Evolutionary conservation across 805 yeast genomes (phyloP).

Genomic region (Nakazawaea sp.): DNA sequence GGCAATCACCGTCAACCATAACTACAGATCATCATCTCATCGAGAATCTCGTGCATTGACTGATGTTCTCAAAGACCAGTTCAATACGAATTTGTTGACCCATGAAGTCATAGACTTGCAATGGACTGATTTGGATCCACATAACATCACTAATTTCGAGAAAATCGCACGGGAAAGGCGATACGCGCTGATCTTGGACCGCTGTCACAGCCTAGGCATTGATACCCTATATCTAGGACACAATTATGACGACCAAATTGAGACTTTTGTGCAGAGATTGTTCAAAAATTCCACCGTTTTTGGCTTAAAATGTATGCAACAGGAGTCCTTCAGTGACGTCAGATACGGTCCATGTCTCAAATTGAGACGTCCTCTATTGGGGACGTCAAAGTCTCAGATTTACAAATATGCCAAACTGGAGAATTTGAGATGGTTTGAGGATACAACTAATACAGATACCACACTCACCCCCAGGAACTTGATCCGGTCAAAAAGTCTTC

Average conservation of each 20-base stretch:
- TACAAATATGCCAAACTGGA: slow-evolving; percentile 35
- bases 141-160: slow-evolving; percentile 45
- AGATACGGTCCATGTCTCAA: slow-evolving; percentile 5
- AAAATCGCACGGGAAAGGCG: slow-evolving; percentile 52
- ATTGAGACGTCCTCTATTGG: slow-evolving; percentile 48
- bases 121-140: too few relatives aligned
- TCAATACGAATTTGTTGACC: too few relatives aligned
- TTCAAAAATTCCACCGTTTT: slow-evolving; percentile 34
- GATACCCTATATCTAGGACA: slow-evolving; percentile 54
- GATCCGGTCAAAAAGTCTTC: slow-evolving; percentile 21
- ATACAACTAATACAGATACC: slow-evolving; percentile 50
- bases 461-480: slow-evolving; percentile 52
- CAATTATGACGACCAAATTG: slow-evolving; percentile 65
- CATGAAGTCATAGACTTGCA: too few relatives aligned
- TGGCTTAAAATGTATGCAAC: slow-evolving; percentile 49
- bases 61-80: slow-evolving; percentile 1
- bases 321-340: slow-evolving; percentile 14
- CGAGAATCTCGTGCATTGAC: slow-evolving; percentile 27
- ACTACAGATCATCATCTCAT: slow-evolving; percentile 39
- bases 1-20: slow-evolving; percentile 67
- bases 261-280: slow-evolving; percentile 57
- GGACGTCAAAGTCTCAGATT: slow-evolving; percentile 35
- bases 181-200: slow-evolving; percentile 32
- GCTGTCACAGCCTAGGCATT: slow-evolving; percentile 30
- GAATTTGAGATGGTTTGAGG: slow-evolving; percentile 60